phyloP scores from a whole-genome alignment of 2,329 filamentous ascomycete genomes.

The Ophiobolus disseminans region DNA sequence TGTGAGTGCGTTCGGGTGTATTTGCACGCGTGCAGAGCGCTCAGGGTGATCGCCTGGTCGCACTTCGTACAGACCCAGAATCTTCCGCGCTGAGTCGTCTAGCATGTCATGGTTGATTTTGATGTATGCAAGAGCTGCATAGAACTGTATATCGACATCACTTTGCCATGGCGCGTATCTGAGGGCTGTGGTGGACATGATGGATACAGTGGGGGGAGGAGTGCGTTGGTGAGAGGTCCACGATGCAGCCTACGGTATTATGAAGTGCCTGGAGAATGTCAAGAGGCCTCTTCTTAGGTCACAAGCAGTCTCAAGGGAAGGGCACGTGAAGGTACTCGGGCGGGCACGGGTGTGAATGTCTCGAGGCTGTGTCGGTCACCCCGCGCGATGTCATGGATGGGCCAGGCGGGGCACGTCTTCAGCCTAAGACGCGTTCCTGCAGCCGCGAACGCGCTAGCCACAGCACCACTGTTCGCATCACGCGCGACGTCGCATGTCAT shows the following conservation, averaged over 20 bases:
- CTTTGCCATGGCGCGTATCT: conserved; percentile 91
- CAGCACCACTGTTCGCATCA: too few relatives aligned
- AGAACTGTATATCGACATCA: conserved; percentile 95
- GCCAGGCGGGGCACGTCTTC: neutral
- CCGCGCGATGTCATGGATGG: conserved; percentile 19
- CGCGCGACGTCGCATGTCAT: too few relatives aligned
- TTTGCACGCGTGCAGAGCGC: conserved; percentile 85
- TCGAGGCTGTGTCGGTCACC: conserved; percentile 13
- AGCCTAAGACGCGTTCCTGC: conserved; percentile 33
- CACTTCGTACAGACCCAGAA: conserved; percentile 89
- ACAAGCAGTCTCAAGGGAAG: conserved; percentile 19
- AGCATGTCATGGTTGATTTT: conserved; percentile 98
- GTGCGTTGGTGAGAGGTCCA: conserved; percentile 2
- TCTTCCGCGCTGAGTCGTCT: conserved; percentile 85
- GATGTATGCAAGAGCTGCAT: conserved; percentile 85
- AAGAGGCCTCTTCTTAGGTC: conserved; percentile 24
- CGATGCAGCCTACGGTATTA: neutral
- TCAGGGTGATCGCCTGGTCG: conserved; percentile 73
- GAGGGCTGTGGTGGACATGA: conserved; percentile 57
- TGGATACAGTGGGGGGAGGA: conserved; percentile 4
- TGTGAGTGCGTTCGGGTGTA: conserved; percentile 84
- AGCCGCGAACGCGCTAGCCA: conserved; percentile 22
- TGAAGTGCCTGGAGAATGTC: neutral
- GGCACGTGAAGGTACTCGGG: conserved; percentile 33
- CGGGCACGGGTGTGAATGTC: conserved; percentile 33